Percentiles rank a stretch among this genome's conserved stretches.
These are phyloP conservation scores for Platismatia glauca DNA, from an alignment of 495 filamentous ascomycete genomes.

Conservation along the genomic window DNA sequence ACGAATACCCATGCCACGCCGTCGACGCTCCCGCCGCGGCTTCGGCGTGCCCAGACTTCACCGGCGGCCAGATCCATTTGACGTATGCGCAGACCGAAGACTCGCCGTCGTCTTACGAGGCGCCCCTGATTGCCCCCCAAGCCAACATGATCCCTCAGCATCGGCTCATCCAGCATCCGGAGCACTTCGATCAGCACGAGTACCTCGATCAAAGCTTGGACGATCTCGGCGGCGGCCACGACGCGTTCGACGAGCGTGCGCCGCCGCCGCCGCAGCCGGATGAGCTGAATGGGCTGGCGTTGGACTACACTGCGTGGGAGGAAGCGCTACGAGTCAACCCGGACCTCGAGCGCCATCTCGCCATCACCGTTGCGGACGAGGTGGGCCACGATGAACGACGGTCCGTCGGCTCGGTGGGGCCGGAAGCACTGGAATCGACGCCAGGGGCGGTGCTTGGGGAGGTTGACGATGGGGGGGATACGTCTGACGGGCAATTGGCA, in stretches of 20 bases:
- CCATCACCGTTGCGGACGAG: neutral
- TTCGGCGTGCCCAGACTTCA: slow-evolving; percentile 9
- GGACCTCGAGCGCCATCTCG: neutral
- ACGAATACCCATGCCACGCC: slow-evolving; percentile 4
- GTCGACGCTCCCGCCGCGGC: neutral
- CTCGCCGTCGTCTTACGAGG: slow-evolving; percentile 1
- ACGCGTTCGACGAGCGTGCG: neutral
- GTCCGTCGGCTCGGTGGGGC: neutral
- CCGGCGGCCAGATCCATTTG: slow-evolving; percentile 15
- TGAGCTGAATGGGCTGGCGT: slow-evolving; percentile 6
- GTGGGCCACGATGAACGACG: neutral
- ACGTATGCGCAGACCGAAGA: neutral
- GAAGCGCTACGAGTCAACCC: slow-evolving; percentile 1
- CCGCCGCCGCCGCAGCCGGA: neutral
- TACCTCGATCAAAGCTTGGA: neutral
- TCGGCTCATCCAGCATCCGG: slow-evolving; percentile 12
- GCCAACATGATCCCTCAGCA: slow-evolving; percentile 13
- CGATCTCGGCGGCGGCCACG: neutral
- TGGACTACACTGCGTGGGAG: slow-evolving; percentile 5
- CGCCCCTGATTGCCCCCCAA: slow-evolving; percentile 8
- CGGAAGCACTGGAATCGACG: neutral
- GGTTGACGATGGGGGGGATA: neutral
- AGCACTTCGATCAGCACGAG: slow-evolving; percentile 8
- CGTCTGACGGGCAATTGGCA: neutral
- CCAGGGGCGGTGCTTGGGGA: slow-evolving; percentile 1